A percentile compares a stretch with the other conserved stretches of the same genome.
Evolutionary conservation across 768 basidiomycete species (phyloP).

Genomic region (Russula emetica): DNA sequence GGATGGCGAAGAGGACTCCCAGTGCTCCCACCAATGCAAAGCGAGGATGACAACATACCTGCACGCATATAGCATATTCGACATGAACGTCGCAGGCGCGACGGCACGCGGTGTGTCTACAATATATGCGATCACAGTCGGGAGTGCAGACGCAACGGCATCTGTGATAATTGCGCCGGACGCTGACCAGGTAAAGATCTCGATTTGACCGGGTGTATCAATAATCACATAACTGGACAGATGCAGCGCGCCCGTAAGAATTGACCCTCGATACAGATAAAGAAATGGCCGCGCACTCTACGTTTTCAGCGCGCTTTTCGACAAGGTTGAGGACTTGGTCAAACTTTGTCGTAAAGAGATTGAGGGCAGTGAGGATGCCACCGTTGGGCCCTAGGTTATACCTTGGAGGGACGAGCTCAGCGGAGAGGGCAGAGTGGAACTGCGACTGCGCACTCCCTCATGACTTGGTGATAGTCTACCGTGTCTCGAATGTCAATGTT

Average conservation of each 20-base stretch:
- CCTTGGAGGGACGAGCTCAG: conserved; percentile 40
- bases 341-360: conserved; percentile 97
- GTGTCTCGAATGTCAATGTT: conserved; percentile 99
- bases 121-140: conserved; percentile 93
- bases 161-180: conserved; percentile 99
- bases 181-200: conserved; percentile 99
- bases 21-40: not conserved
- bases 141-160: conserved; percentile 87
- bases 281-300: conserved; percentile 60
- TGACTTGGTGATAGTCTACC: conserved; percentile 94
- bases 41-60: conserved; percentile 48
- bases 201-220: conserved; percentile 98
- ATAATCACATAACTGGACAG: conserved; percentile 78
- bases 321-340: conserved; percentile 91
- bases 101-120: conserved; percentile 96
- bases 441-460: conserved; percentile 87
- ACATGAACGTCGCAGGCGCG: conserved; percentile 98
- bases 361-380: conserved; percentile 93
- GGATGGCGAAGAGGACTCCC: not conserved
- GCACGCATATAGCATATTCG: conserved; percentile 99
- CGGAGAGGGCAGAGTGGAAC: conserved; percentile 21
- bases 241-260: not conserved
- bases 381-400: conserved; percentile 99
- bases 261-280: not conserved
- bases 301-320: conserved; percentile 82